These are phyloP conservation scores for Escovopsis weberi DNA, from an alignment of 2,329 filamentous ascomycete species.

Conservation along the genomic window DNA sequence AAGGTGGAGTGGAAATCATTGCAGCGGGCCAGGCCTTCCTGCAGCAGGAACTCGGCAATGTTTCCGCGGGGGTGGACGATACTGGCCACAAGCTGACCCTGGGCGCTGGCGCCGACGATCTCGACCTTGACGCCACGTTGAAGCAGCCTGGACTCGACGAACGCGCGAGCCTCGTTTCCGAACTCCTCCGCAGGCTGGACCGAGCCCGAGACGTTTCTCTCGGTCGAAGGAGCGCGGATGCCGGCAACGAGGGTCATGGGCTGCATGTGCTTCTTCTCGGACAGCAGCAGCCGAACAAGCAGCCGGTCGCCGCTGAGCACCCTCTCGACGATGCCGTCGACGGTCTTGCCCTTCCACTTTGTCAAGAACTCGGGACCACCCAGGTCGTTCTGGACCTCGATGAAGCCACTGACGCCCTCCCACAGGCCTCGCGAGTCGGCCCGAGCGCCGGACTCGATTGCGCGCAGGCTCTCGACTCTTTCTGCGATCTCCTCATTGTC, in stretches of 20 bases:
- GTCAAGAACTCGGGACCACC: conserved; percentile 67
- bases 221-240: conserved; percentile 78
- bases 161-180: conserved; percentile 76
- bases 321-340: conserved; percentile 80
- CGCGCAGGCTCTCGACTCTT: conserved; percentile 63
- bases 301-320: conserved; percentile 85
- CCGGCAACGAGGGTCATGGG: conserved; percentile 82
- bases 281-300: conserved; percentile 66
- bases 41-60: conserved; percentile 80
- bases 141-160: conserved; percentile 72
- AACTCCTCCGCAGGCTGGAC: conserved; percentile 77
- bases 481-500: conserved; percentile 62
- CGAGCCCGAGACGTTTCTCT: conserved; percentile 67
- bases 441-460: conserved; percentile 64
- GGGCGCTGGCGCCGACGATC: conserved; percentile 74
- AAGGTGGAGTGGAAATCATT: conserved; percentile 92
- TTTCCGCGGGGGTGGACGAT: conserved; percentile 82
- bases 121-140: conserved; percentile 75
- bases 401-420: conserved; percentile 48
- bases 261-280: conserved; percentile 74
- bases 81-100: conserved; percentile 79
- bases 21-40: conserved; percentile 80
- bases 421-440: conserved; percentile 70
- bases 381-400: conserved; percentile 71
- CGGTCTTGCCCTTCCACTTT: conserved; percentile 68